phyloP scores from a whole-genome alignment of 2,329 filamentous ascomycete genomes.

The Claviceps monticola region DNA sequence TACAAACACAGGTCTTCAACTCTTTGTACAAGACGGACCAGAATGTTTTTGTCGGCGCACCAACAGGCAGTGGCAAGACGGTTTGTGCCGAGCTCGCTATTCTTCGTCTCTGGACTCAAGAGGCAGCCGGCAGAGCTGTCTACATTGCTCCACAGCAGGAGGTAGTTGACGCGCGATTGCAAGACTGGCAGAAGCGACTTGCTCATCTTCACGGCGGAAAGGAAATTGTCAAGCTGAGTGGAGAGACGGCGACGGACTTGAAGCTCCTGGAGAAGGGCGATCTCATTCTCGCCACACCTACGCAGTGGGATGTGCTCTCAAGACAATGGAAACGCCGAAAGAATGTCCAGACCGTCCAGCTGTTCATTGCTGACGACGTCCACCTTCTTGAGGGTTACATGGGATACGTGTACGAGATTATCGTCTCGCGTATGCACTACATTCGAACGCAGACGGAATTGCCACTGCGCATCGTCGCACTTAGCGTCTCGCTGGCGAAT shows the following conservation, averaged over 20 bases:
- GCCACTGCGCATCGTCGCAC: constrained; percentile 71
- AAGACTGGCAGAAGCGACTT: constrained; percentile 76
- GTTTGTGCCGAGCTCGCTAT: constrained; percentile 92
- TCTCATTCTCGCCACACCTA: constrained; percentile 79
- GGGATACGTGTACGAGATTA: constrained; percentile 87
- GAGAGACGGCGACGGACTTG: constrained; percentile 81
- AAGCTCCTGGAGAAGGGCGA: constrained; percentile 80
- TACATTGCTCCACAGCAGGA: constrained; percentile 95
- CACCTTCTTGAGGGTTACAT: constrained; percentile 79
- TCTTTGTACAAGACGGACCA: constrained; percentile 82
- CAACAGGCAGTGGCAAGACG: constrained; percentile 91
- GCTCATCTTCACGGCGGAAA: constrained; percentile 65
- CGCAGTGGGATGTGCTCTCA: constrained; percentile 92
- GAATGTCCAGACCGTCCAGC: constrained; percentile 77
- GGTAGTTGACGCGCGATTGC: constrained; percentile 65
- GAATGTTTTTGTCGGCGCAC: constrained; percentile 85
- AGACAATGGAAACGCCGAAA: constrained; percentile 94
- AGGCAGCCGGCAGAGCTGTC: constrained; percentile 55
- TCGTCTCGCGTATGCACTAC: constrained; percentile 96
- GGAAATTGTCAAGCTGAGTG: constrained; percentile 81
- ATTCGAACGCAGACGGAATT: constrained; percentile 81
- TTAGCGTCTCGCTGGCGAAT: constrained; percentile 87
- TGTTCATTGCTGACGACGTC: constrained; percentile 91
- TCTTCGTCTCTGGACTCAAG: constrained; percentile 64
- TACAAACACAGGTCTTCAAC: constrained; percentile 95